Percentiles rank a stretch among this genome's conserved stretches.
These are phyloP conservation scores for Metrosideros polymorpha DNA, from an alignment of 441 rosid genomes.

Conservation along the genomic window DNA sequence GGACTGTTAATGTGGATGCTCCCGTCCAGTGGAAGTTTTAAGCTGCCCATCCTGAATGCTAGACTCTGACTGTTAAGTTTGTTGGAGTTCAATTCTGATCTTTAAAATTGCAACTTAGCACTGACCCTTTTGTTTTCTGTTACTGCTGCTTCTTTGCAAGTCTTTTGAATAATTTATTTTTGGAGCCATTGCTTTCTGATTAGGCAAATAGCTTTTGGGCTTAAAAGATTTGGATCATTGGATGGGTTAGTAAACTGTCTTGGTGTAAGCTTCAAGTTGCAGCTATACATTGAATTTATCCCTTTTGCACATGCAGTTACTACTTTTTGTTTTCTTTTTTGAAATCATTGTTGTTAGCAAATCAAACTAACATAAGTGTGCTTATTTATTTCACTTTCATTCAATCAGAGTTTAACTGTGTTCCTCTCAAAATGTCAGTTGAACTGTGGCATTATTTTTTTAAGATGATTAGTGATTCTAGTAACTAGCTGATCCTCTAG, in stretches of 20 bases:
- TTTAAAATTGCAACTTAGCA: neutral
- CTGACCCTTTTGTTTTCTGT: neutral
- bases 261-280: neutral
- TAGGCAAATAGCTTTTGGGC: neutral
- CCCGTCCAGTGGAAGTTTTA: neutral
- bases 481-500: neutral
- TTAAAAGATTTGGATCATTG: neutral
- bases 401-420: neutral
- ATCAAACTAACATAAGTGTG: neutral
- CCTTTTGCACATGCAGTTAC: neutral
- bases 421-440: neutral
- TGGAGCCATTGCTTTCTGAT: neutral
- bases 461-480: neutral
- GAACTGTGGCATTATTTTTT: neutral
- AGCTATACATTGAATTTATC: neutral
- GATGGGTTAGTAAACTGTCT: neutral
- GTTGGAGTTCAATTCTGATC: neutral
- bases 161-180: neutral
- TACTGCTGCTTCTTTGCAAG: neutral
- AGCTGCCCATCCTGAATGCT: neutral
- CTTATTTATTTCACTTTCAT: neutral
- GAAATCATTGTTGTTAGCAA: neutral
- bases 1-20: neutral
- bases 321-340: neutral
- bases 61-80: neutral